phyloP scores from a whole-genome alignment of 2,329 filamentous ascomycete genomes.

The Leptographium galeiforme region DNA sequence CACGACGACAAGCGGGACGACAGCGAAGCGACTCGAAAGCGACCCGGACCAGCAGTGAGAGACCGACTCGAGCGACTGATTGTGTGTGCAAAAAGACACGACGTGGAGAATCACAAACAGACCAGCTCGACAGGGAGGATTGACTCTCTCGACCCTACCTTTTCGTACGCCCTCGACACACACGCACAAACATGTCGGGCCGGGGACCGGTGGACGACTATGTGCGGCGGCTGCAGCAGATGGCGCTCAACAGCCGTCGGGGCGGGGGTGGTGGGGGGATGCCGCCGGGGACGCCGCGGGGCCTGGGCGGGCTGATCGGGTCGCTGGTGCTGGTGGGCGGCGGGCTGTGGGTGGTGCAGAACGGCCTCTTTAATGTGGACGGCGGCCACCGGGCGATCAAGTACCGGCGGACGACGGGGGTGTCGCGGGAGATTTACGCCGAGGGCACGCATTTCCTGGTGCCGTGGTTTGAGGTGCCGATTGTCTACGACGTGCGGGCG shows the following conservation, averaged over 20 bases:
- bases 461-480: constrained; percentile 93
- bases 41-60: no score
- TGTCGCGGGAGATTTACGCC: constrained; percentile 87
- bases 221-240: constrained; percentile 35
- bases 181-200: constrained; percentile 19
- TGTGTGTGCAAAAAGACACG: no score
- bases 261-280: constrained; percentile 28
- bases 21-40: no score
- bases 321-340: constrained; percentile 31
- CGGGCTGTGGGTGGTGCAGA: constrained; percentile 38
- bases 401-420: constrained; percentile 83
- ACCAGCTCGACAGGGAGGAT: no score
- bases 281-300: constrained; percentile 27
- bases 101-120: no score
- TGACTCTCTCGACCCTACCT: neutral
- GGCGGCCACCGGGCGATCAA: constrained; percentile 99
- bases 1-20: no score
- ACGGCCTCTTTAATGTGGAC: constrained; percentile 70
- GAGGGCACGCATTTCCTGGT: constrained; percentile 94
- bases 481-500: constrained; percentile 95
- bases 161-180: constrained; percentile 9
- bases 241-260: constrained; percentile 26
- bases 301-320: constrained; percentile 25
- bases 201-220: constrained; percentile 34
- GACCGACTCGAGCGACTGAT: no score